These are phyloP conservation scores for Mucor indicus DNA, from an alignment of 371 early-diverging fungal genomes.

Conservation along the genomic window DNA sequence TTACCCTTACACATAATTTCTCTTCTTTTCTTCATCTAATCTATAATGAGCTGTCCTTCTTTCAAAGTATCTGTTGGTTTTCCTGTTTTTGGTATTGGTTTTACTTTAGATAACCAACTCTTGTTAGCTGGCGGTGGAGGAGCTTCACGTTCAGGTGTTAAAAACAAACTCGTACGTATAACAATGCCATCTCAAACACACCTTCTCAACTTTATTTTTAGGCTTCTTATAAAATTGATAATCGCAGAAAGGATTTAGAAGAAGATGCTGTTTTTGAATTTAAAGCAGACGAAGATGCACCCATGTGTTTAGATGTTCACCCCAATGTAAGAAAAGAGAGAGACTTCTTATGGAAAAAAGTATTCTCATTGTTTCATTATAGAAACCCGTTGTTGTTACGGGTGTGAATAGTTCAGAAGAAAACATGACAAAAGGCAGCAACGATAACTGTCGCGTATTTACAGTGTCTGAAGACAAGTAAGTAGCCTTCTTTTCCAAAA, in stretches of 20 bases:
- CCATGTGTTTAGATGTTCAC: constrained; percentile 67
- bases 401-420: constrained; percentile 60
- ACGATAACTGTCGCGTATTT: constrained; percentile 62
- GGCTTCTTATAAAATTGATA: constrained; percentile 55
- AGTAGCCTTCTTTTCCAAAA: constrained; percentile 3
- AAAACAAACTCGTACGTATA: constrained; percentile 64
- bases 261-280: constrained; percentile 49
- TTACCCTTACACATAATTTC: constrained; percentile 1
- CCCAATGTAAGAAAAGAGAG: constrained; percentile 56
- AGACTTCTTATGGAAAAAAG: no score
- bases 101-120: constrained; percentile 55
- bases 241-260: constrained; percentile 46
- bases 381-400: constrained; percentile 43
- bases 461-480: constrained; percentile 39
- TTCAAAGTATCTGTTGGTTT: constrained; percentile 53
- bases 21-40: background rate
- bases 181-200: background rate
- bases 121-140: constrained; percentile 75
- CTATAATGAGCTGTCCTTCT: constrained; percentile 24
- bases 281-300: constrained; percentile 65
- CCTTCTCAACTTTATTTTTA: constrained; percentile 9
- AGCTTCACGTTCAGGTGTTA: constrained; percentile 63
- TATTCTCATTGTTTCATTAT: background rate
- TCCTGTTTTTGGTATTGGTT: constrained; percentile 63
- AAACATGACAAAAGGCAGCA: constrained; percentile 52